Evolutionary conservation across 2,329 filamentous ascomycete species (phyloP).

Genomic region (Ustilaginoidea virens): DNA sequence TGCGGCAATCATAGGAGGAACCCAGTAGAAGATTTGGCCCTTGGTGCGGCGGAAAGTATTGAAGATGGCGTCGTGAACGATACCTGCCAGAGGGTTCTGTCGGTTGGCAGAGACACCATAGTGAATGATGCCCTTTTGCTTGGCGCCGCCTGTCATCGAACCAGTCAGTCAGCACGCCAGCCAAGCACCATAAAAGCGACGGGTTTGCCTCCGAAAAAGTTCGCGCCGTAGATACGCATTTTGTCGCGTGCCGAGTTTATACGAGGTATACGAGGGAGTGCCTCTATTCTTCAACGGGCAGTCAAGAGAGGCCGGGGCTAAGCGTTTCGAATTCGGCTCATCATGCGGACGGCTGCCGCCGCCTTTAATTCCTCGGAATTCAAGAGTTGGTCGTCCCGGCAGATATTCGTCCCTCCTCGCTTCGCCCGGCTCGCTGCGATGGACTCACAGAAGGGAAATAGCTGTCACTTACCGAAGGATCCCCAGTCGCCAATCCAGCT

Average conservation of each 20-base stretch:
- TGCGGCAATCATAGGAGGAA: constrained; percentile 59
- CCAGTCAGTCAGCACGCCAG: constrained; percentile 1
- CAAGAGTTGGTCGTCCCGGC: no score
- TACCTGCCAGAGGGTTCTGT: constrained; percentile 72
- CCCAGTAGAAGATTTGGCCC: constrained; percentile 77
- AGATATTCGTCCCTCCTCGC: constrained; percentile 51
- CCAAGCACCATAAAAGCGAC: no score
- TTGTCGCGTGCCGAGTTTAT: no score
- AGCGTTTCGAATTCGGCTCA: not conserved
- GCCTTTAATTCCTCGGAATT: not conserved
- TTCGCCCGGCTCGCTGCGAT: constrained; percentile 33
- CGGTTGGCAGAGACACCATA: constrained; percentile 78
- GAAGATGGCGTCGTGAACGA: constrained; percentile 73
- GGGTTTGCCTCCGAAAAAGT: no score
- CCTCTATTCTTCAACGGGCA: no score
- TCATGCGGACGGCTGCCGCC: not conserved
- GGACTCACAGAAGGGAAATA: not conserved
- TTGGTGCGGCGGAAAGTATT: constrained; percentile 84
- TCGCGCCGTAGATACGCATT: no score
- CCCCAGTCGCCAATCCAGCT: constrained; percentile 68
- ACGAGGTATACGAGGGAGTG: no score
- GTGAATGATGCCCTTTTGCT: constrained; percentile 47
- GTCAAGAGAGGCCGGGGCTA: no score
- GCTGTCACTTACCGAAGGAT: constrained; percentile 47
- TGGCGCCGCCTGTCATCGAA: constrained; percentile 34